Evolutionary conservation across 1,139 yeast genomes (phyloP).

Genomic region (Blastobotrys buckinghamii): DNA sequence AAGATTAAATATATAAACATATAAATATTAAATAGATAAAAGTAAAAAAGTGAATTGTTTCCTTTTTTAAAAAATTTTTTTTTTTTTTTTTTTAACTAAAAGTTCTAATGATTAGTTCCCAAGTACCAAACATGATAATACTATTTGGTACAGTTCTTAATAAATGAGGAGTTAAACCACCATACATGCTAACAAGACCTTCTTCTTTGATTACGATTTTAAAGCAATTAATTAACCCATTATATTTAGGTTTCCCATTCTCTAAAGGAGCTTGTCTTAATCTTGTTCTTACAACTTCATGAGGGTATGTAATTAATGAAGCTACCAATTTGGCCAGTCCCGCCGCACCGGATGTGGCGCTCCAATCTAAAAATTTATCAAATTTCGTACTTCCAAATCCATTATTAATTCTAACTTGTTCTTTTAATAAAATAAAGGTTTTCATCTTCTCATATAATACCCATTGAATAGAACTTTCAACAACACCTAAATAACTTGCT

Average conservation of each 20-base stretch:
- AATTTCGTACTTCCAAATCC: conserved; percentile 42
- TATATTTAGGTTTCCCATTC: conserved; percentile 78
- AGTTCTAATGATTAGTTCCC: conserved; percentile 81
- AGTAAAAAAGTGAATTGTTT: too few relatives aligned
- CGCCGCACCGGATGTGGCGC: conserved; percentile 95
- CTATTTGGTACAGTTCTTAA: conserved; percentile 97
- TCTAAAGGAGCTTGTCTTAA: conserved; percentile 88
- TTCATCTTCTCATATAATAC: conserved; percentile 95
- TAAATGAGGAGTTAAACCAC: conserved; percentile 95
- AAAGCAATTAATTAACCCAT: conserved; percentile 86
- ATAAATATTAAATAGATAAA: neutral
- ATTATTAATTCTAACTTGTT: conserved; percentile 37
- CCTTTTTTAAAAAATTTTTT: neutral
- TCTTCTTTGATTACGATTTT: conserved; percentile 79
- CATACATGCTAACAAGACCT: conserved; percentile 89
- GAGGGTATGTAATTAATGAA: conserved; percentile 91
- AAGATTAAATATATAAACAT: neutral
- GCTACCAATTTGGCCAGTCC: conserved; percentile 95
- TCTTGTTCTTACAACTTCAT: conserved; percentile 93
- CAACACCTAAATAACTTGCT: conserved; percentile 92
- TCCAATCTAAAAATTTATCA: conserved; percentile 81
- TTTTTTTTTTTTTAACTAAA: conserved; percentile 3
- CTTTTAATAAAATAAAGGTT: conserved; percentile 53
- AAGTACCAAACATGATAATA: conserved; percentile 97
- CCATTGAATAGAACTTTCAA: conserved; percentile 95